These are phyloP conservation scores for Thraustotheca clavata DNA, from an alignment of 352 stramenopile species.

Conservation along the genomic window DNA sequence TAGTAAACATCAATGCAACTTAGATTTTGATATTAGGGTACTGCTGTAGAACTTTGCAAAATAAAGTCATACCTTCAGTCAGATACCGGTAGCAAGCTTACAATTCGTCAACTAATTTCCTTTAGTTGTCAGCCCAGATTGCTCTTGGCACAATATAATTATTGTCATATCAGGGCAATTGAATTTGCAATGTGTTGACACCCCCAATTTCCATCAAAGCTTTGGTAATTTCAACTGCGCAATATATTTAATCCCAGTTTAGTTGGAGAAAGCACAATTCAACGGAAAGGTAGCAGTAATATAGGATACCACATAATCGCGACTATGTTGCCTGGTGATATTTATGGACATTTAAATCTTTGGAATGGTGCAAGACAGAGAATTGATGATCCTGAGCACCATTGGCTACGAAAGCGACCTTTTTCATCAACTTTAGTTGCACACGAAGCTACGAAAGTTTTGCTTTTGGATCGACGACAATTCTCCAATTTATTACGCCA, in stretches of 20 bases:
- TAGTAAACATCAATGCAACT: background rate
- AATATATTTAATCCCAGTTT: background rate
- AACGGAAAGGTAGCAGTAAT: background rate
- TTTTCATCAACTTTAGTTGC: background rate
- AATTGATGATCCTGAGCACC: background rate
- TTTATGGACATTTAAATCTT: slow-evolving; percentile 8
- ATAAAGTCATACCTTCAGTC: too few species aligned
- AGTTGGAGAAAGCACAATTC: background rate
- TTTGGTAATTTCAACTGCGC: background rate
- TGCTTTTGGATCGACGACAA: slow-evolving; percentile 2
- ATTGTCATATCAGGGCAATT: slow-evolving; percentile 6
- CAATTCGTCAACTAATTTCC: too few species aligned
- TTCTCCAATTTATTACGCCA: background rate
- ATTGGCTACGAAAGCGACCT: background rate
- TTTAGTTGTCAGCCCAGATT: slow-evolving; percentile 6
- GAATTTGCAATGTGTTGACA: background rate
- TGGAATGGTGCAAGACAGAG: background rate
- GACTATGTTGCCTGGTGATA: background rate
- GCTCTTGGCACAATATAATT: slow-evolving; percentile 8
- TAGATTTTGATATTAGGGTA: too few species aligned
- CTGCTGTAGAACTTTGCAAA: too few species aligned
- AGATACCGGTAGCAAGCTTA: too few species aligned
- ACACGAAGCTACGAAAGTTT: background rate
- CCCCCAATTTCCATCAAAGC: background rate
- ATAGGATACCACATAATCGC: background rate